Conservation (phyloP, 78 protist species). For the Bodo saltans region DNA sequence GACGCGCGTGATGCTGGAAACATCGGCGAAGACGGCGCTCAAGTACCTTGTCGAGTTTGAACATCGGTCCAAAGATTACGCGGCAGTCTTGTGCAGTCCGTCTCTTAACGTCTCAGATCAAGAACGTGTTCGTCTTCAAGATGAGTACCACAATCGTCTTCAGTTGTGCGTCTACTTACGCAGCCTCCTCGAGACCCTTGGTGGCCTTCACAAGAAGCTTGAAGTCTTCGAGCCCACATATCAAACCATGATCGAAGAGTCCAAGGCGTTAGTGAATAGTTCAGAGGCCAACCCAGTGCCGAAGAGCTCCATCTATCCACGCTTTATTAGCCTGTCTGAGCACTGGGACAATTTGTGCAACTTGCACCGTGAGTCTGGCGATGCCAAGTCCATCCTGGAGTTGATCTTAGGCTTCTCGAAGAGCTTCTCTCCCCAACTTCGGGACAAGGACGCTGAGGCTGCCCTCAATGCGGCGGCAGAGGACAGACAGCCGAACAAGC, state of each 20-base stretch:
- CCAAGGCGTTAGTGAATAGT: background rate
- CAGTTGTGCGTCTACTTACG: background rate
- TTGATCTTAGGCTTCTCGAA: background rate
- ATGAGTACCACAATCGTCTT: background rate
- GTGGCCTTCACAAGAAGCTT: background rate
- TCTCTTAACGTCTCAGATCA: background rate
- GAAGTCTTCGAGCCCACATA: background rate
- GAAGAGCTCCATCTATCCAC: background rate
- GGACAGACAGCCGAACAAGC: background rate
- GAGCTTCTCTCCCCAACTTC: background rate
- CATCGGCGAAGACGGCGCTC: background rate
- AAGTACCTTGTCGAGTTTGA: background rate
- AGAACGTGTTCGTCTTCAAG: background rate
- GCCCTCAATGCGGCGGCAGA: constrained; percentile 1
- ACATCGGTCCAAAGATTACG: background rate
- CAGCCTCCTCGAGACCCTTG: background rate
- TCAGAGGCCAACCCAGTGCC: background rate
- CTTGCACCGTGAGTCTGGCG: background rate
- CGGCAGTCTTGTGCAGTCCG: background rate
- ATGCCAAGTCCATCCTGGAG: background rate
- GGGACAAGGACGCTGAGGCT: background rate
- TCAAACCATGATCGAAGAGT: background rate
- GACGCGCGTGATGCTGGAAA: background rate
- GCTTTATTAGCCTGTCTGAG: background rate
- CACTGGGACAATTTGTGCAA: background rate